A percentile compares a stretch with the other conserved stretches of the same genome.
These are phyloP conservation scores for Thecaphora thlaspeos DNA, from an alignment of 1,284 basidiomycete species.

Conservation along the genomic window DNA sequence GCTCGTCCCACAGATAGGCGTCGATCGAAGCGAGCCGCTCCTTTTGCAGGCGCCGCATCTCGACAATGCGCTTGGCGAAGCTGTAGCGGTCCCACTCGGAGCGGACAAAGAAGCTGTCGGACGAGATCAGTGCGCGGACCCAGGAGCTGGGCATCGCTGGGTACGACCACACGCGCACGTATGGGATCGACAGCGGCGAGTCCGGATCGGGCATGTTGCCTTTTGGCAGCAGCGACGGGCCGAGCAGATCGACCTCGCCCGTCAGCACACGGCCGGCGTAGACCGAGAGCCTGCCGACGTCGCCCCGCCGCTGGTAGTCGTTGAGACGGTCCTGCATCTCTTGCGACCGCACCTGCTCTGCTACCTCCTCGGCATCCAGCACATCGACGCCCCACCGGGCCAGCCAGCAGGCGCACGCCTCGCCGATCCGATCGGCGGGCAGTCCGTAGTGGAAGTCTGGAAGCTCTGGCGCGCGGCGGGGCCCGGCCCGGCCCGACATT, in stretches of 20 bases:
- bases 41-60: slow-evolving; percentile 66
- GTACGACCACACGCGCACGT: slow-evolving; percentile 64
- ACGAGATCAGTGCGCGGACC: slow-evolving; percentile 72
- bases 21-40: slow-evolving; percentile 2
- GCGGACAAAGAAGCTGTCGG: slow-evolving; percentile 76
- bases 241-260: slow-evolving; percentile 33
- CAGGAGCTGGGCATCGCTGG: slow-evolving; percentile 66
- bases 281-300: slow-evolving; percentile 14
- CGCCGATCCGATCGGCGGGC: slow-evolving; percentile 83
- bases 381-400: slow-evolving; percentile 80
- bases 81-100: slow-evolving; percentile 79
- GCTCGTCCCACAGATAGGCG: neutral
- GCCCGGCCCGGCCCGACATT: no score
- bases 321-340: slow-evolving; percentile 28
- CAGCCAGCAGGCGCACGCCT: slow-evolving; percentile 84
- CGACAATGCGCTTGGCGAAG: slow-evolving; percentile 73
- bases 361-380: slow-evolving; percentile 67
- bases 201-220: slow-evolving; percentile 32
- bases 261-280: slow-evolving; percentile 23
- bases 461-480: no score
- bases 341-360: slow-evolving; percentile 34
- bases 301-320: slow-evolving; percentile 17
- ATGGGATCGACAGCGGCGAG: slow-evolving; percentile 28
- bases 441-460: slow-evolving; percentile 62
- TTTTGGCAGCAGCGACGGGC: slow-evolving; percentile 30